Conservation (phyloP, 2,329 filamentous ascomycete species). For the Helotiales sp. region DNA sequence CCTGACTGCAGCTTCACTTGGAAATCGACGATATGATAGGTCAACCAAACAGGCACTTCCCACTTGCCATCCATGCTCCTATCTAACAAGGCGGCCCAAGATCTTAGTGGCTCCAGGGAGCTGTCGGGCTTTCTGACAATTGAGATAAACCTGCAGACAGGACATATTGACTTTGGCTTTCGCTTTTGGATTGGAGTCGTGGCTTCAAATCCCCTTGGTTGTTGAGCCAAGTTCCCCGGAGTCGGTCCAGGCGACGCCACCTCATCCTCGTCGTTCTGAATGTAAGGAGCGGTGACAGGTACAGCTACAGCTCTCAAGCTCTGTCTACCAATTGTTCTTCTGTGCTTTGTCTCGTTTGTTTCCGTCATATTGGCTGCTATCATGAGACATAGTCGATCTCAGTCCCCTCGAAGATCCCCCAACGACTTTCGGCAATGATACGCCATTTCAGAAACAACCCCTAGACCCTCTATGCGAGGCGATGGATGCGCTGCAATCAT, state of each 20-base stretch:
- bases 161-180: conserved; percentile 5
- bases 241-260: not conserved
- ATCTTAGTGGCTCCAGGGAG: conserved; percentile 12
- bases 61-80: not conserved
- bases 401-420: conserved; percentile 15
- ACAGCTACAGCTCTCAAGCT: not conserved
- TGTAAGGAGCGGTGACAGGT: not conserved
- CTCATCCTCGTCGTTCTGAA: conserved; percentile 1
- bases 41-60: not conserved
- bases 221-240: not conserved
- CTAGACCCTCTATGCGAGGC: conserved; percentile 1
- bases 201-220: not conserved
- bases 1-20: conserved; percentile 8
- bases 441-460: conserved; percentile 17
- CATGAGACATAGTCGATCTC: conserved; percentile 11
- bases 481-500: conserved; percentile 1
- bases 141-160: conserved; percentile 8
- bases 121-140: conserved; percentile 4
- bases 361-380: conserved; percentile 5
- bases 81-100: not conserved
- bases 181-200: not conserved
- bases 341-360: not conserved
- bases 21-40: conserved; percentile 11
- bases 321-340: not conserved
- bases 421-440: conserved; percentile 21